phyloP scores from a whole-genome alignment of 495 filamentous ascomycete genomes.

The Penicillium cinerascens region DNA sequence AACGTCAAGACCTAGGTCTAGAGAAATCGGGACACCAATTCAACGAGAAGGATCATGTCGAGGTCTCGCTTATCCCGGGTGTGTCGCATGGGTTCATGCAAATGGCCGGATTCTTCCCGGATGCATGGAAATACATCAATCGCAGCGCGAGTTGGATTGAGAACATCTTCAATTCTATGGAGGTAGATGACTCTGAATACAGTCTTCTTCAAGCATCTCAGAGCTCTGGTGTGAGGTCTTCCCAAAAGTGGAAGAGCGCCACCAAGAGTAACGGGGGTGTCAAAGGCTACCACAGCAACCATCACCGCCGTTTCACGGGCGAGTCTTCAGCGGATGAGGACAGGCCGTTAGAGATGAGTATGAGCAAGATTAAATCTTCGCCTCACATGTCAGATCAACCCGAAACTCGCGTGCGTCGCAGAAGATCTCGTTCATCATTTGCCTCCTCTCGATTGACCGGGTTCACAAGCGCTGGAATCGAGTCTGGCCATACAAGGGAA shows the following conservation, averaged over 20 bases:
- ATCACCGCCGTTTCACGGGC: slow-evolving; percentile 40
- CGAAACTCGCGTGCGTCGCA: slow-evolving; percentile 6
- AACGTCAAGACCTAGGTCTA: slow-evolving; percentile 61
- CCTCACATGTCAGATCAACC: slow-evolving; percentile 3
- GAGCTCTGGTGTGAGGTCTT: neutral
- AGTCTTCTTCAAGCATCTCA: slow-evolving; percentile 17
- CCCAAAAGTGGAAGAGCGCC: neutral
- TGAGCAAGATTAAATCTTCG: slow-evolving; percentile 35
- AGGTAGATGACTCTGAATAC: slow-evolving; percentile 31
- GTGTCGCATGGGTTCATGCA: slow-evolving; percentile 91
- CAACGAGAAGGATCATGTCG: slow-evolving; percentile 71
- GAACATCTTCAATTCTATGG: slow-evolving; percentile 57
- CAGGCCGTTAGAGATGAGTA: slow-evolving; percentile 72
- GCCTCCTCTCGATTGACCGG: slow-evolving; percentile 11
- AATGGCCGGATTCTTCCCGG: slow-evolving; percentile 80
- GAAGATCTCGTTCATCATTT: slow-evolving; percentile 17
- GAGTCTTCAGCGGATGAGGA: slow-evolving; percentile 82
- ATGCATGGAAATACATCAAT: slow-evolving; percentile 77
- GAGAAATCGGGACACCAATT: slow-evolving; percentile 52
- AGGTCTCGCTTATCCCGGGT: slow-evolving; percentile 80
- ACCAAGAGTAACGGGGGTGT: neutral
- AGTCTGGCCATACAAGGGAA: slow-evolving; percentile 17
- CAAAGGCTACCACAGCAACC: slow-evolving; percentile 22
- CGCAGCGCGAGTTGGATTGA: slow-evolving; percentile 74
- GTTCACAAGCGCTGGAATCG: slow-evolving; percentile 9